Evolutionary conservation across 176 grass and related monocot species (phyloP).

Genomic region (Rhipidocladum racemiflorum): DNA sequence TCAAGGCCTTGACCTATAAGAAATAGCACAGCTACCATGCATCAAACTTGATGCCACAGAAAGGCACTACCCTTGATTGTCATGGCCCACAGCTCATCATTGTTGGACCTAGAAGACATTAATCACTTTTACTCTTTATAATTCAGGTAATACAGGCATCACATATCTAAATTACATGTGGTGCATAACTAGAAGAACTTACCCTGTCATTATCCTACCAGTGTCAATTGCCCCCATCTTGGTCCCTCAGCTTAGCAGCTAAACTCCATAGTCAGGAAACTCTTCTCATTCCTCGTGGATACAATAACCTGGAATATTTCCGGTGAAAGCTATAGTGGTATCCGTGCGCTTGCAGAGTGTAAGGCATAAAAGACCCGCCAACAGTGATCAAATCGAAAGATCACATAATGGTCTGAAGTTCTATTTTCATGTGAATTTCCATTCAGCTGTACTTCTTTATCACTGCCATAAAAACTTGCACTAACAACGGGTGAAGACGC

Average conservation of each 20-base stretch:
- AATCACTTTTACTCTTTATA: conserved; percentile 21
- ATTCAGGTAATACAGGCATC: not conserved
- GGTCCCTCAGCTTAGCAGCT: too few species aligned
- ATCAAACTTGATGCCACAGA: conserved; percentile 98
- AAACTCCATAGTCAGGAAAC: too few species aligned
- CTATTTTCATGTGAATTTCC: not conserved
- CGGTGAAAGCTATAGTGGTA: too few species aligned
- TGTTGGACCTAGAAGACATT: conserved; percentile 49
- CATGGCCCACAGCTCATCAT: conserved; percentile 79
- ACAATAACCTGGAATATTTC: too few species aligned
- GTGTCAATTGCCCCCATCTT: too few species aligned
- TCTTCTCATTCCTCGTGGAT: too few species aligned
- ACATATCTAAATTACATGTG: too few species aligned
- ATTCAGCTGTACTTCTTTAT: conserved; percentile 19
- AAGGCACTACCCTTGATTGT: conserved; percentile 89
- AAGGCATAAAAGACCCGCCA: too few species aligned
- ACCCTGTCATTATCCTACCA: too few species aligned
- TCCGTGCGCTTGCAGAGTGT: too few species aligned
- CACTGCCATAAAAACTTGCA: conserved; percentile 9
- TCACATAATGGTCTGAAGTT: conserved; percentile 7
- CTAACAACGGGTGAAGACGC: not conserved
- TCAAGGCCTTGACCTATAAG: conserved; percentile 80
- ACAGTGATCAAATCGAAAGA: conserved; percentile 21
- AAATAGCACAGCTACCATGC: conserved; percentile 95
- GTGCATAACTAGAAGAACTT: too few species aligned